Evolutionary conservation across 108 stramenopile genomes (phyloP), one percentile per base, ranked within the genome.

Genomic region (Skeletonema marinoi): DNA sequence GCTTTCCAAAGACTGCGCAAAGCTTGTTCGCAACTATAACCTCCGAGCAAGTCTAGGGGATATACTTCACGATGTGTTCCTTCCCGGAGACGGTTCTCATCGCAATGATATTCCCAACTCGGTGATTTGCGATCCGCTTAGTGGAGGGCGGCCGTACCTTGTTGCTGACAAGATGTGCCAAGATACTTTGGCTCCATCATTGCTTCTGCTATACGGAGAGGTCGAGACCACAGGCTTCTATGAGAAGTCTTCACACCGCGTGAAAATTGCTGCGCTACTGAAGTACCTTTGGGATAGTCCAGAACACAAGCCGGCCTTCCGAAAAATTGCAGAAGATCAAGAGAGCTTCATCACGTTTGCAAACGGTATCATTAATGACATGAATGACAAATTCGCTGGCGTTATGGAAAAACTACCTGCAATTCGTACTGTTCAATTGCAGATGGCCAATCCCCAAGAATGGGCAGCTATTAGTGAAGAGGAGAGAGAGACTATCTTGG

Each of bases 291-390:
- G 98, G 98, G 91, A 88, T 65, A 92, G 92, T 54, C 73, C 85
- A 10, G 96, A 96, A 62, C 98, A 99, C 82, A 89, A 95, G 54
- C 73, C 91, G 3, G 96, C 98, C 25, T 99, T 99, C 75, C 86
- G 85, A 33, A 62, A 89, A 30, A 97, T 98, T 66, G 91, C 97
- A 2, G 85, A 86, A 71, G 92, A 96, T 82, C 91, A 96, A 75
- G 80, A 86, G 4, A 87, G 74, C 46, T 99, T 99, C 78, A 89
- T 97, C 71, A 96, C 91, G 32, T 99, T 99, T 82, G 98, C 98
- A 67, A 99, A 99, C 78, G 98, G 98, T 21, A 94, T 99, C 73
- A 93, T 99, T 61, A 99, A 99, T 73, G 98, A 99, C 76, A 98
- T 96, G 72, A 99, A 98, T 79, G 82, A 89, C n/a, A 83, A 97